Conservation (phyloP, 192 early-diverging fungal genomes). For the Powellomyces hirtus region DNA sequence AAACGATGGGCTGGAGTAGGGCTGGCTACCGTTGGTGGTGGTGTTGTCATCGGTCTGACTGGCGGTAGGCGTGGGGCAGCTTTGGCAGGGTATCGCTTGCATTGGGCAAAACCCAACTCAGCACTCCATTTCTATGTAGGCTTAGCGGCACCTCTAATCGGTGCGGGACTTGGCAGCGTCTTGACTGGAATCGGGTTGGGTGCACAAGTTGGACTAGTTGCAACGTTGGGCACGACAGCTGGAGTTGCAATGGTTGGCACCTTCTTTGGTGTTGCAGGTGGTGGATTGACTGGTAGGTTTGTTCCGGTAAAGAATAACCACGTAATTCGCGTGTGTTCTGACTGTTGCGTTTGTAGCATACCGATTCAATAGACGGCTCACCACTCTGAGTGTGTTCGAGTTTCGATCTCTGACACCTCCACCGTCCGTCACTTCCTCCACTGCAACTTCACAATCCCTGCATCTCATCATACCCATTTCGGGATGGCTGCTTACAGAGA, state of each 20-base stretch:
- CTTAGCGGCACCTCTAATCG: slow-evolving; percentile 40
- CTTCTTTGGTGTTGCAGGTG: slow-evolving; percentile 36
- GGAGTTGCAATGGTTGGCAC: slow-evolving; percentile 39
- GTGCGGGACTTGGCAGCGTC: slow-evolving; percentile 27
- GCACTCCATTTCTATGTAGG: slow-evolving; percentile 16
- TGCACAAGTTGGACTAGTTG: slow-evolving; percentile 21
- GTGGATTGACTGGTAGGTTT: slow-evolving; percentile 27
- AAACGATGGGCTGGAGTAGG: slow-evolving; percentile 29
- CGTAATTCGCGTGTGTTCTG: no score
- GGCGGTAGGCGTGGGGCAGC: slow-evolving; percentile 27
- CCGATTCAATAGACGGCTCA: slow-evolving; percentile 24
- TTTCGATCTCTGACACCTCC: slow-evolving; percentile 16
- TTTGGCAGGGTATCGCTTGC: not conserved
- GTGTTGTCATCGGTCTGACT: slow-evolving; percentile 36
- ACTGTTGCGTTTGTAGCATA: slow-evolving; percentile 35
- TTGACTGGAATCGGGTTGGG: slow-evolving; percentile 31
- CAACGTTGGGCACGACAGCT: slow-evolving; percentile 23
- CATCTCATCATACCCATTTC: slow-evolving; percentile 31
- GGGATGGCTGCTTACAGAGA: slow-evolving; percentile 46
- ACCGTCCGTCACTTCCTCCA: not conserved
- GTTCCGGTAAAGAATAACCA: no score
- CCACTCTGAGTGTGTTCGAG: slow-evolving; percentile 24
- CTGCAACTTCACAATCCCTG: not conserved
- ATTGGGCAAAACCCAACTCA: not conserved
- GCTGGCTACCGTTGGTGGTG: slow-evolving; percentile 32